These are phyloP conservation scores for Benincasa hispida DNA, from an alignment of 306 rosid genomes.

Conservation along the genomic window DNA sequence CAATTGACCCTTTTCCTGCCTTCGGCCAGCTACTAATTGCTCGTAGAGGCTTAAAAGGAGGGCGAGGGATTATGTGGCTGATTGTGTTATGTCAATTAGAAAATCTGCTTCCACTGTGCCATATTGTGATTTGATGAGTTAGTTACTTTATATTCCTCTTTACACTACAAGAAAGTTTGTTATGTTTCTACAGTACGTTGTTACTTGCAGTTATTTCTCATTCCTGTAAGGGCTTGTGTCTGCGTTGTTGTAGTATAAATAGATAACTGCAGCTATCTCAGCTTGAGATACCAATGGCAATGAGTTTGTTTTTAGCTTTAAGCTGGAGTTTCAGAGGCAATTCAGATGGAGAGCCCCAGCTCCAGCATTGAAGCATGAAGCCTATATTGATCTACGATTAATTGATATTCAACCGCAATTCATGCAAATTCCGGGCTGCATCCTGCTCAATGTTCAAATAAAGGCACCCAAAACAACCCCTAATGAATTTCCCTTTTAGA, in stretches of 20 bases:
- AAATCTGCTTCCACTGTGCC: not conserved
- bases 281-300: not conserved
- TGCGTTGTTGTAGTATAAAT: not conserved
- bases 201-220: not conserved
- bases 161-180: not conserved
- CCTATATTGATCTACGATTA: not conserved
- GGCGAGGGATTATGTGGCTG: not conserved
- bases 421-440: not conserved
- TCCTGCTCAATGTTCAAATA: not conserved
- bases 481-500: not conserved
- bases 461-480: not conserved
- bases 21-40: not conserved
- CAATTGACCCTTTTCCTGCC: not conserved
- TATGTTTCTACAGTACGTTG: not conserved
- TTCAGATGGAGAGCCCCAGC: not conserved
- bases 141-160: not conserved
- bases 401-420: not conserved
- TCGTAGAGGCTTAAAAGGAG: not conserved
- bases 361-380: not conserved
- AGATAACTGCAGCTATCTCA: not conserved
- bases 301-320: not conserved
- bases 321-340: not conserved
- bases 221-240: not conserved
- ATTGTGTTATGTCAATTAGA: not conserved
- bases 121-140: not conserved